Base-by-base conservation (phyloP, 2,329 filamentous ascomycete genomes). In the Magnaporthiopsis incrustans region DNA sequence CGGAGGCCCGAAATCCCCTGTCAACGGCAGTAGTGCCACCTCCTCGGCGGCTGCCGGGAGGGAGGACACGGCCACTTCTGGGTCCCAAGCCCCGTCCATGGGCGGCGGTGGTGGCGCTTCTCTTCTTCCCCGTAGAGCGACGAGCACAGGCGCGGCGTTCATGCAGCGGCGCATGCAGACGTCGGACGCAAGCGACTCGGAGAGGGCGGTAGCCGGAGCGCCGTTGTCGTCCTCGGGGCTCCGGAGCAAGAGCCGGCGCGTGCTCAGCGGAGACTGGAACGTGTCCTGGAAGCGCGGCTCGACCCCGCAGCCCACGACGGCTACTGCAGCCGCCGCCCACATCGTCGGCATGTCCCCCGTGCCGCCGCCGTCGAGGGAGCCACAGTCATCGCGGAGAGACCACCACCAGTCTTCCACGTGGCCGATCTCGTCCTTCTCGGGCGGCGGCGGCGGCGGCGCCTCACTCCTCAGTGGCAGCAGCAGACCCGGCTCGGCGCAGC, bases 71-170 rank as follows among this genome's bases (percentile, higher is more conserved):
- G 57, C 57, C 22, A 8, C 57, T 7, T 26, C 25, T 4, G 25
- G 26, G 26, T 26, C 57, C 3, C 57, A 58, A 58, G 12, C 58
- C 58, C 58, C 27, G 22, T 11, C 27, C 6, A 18, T 7, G 18
- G 27, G 27, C 58, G 11, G 58, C 6, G 32, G 59, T 57, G 30
- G 30, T 14, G 32, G 59, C 57, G 62, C 61, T 61, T 56, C 68
- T 30, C 44, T 73, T 0, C 25, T 73, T 12, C 77, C 78, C 30
- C 76, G 74, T 38, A 74, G 79, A 30, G 74, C 79, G 2, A 77
- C 78, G 4, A 82, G 80, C 57, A 78, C 77, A 0, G 81, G 81
- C 0, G 77, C 78, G 1, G 77, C 78, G 5, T 82, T 79, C 63
- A 76, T 82, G 72, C 77, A 79, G 64, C 74, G 74, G 30, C 73